These are phyloP conservation scores for Xylaria venustula DNA, from an alignment of 495 filamentous ascomycete genomes.

Conservation along the genomic window DNA sequence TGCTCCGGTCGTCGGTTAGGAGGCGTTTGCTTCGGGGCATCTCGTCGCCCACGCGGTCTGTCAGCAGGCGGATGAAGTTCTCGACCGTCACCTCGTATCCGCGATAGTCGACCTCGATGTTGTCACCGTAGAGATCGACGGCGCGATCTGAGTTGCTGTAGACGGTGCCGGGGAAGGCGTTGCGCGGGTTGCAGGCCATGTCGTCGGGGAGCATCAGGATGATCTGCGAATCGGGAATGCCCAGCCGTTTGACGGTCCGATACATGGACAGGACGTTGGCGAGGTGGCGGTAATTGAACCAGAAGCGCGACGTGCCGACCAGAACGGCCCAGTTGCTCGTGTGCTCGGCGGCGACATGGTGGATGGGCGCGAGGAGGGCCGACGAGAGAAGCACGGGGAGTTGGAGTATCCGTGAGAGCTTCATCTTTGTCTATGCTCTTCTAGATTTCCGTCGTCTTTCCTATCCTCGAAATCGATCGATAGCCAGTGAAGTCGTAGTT, in stretches of 20 bases:
- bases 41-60: constrained; percentile 87
- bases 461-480: too few relatives aligned
- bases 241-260: constrained; percentile 95
- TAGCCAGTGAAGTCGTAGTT: too few relatives aligned
- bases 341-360: constrained; percentile 64
- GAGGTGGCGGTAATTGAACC: constrained; percentile 99
- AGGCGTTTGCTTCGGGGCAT: constrained; percentile 91
- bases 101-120: constrained; percentile 97
- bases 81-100: constrained; percentile 99
- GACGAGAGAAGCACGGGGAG: constrained; percentile 44
- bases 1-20: constrained; percentile 88
- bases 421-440: constrained; percentile 28
- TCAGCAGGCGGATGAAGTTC: constrained; percentile 94
- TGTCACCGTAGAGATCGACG: constrained; percentile 95
- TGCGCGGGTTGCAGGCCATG: constrained; percentile 98
- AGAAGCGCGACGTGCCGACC: constrained; percentile 97
- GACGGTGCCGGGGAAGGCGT: constrained; percentile 94
- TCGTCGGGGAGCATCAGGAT: constrained; percentile 99
- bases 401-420: constrained; percentile 33
- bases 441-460: neutral
- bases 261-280: constrained; percentile 98
- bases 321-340: constrained; percentile 99
- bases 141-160: constrained; percentile 97
- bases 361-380: constrained; percentile 41
- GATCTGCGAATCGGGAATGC: constrained; percentile 97